Base-by-base conservation (phyloP, 2,329 filamentous ascomycete species). In the Fusarium sacchari region DNA sequence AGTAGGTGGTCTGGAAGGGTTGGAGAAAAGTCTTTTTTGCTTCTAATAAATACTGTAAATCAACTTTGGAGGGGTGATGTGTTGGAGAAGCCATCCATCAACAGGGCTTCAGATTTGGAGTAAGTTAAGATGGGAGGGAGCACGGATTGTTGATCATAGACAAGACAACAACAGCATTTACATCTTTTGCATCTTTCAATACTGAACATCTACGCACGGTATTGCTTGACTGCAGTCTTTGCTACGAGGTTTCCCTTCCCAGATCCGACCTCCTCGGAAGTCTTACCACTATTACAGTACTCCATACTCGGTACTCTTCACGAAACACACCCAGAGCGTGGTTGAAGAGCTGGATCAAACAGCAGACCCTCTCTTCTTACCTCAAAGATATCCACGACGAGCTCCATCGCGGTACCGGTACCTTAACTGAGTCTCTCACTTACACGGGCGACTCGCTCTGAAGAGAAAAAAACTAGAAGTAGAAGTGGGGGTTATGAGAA, bases 401-500 rank as follows among this genome's bases (percentile, higher is more conserved):
- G 32, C 47, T 69, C 71, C 71, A 52, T 70, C 36, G 34, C 52
- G 50, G 71, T 73, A 71, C 70, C 70, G 67, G 74, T 74, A 76
- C 67, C 64, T 73, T 66, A 73, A 64, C 64, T 64, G 50, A 39
- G 20, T 40, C 52, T 46, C 40, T 73, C 57, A 73, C 70, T 73
- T 73, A 73, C 70, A 73, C 69, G 47, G 43, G 30, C 42, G 52
- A 59, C 49, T 52, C n/a, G 49, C 49, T 36, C 49, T 52, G 57
- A 62, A 67, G 53, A 59, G 50, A 24, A 64, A 60, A 47, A 42
- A 68, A 65, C n/a, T n/a, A n/a, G n/a, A 65, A 46, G 50, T 26
- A 44, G 34, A 50, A 52, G 69, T 73, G 70, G 64, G 60, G 62
- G 69, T 26, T 59, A 15, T 36, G 15, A 59, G 50, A 43, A 63